These are phyloP conservation scores for Skeletonema marinoi DNA, from an alignment of 108 stramenopile genomes.

Conservation along the genomic window DNA sequence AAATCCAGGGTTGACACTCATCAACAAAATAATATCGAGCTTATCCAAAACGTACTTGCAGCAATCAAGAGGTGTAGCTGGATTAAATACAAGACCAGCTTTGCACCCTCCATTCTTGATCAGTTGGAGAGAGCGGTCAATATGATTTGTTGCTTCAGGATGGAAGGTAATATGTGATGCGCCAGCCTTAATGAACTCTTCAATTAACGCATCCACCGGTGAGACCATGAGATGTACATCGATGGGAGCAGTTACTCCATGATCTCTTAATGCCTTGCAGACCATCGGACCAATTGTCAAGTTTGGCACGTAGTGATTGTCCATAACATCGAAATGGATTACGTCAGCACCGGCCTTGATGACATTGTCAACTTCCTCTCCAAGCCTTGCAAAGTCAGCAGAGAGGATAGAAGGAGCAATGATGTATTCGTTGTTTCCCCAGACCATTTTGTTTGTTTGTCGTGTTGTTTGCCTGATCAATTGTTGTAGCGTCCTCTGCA, in stretches of 20 bases:
- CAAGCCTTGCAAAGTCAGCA: constrained; percentile 96
- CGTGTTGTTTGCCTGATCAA: constrained; percentile 1
- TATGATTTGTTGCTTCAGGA: constrained; percentile 95
- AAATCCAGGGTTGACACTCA: constrained; percentile 99
- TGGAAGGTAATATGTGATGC: constrained; percentile 99
- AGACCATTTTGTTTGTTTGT: constrained; percentile 48
- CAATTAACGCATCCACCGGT: constrained; percentile 93
- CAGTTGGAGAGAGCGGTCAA: constrained; percentile 95
- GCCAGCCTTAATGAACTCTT: constrained; percentile 95
- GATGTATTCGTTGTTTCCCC: constrained; percentile 95
- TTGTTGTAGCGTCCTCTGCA: constrained; percentile 1
- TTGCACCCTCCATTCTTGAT: constrained; percentile 96
- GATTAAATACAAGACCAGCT: constrained; percentile 98
- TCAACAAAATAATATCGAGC: constrained; percentile 97
- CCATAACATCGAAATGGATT: constrained; percentile 99
- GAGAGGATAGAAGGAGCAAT: constrained; percentile 99
- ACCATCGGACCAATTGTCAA: constrained; percentile 99
- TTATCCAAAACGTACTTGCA: constrained; percentile 95
- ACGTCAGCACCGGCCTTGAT: constrained; percentile 97
- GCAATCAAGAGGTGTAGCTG: constrained; percentile 90
- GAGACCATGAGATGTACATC: constrained; percentile 99
- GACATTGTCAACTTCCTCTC: constrained; percentile 97
- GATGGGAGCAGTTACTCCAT: constrained; percentile 98
- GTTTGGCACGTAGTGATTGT: constrained; percentile 99
- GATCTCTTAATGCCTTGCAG: constrained; percentile 97